Evolutionary conservation across 768 basidiomycete species (phyloP), one percentile per base, ranked within the genome.

Genomic region (Leccinum broughii): DNA sequence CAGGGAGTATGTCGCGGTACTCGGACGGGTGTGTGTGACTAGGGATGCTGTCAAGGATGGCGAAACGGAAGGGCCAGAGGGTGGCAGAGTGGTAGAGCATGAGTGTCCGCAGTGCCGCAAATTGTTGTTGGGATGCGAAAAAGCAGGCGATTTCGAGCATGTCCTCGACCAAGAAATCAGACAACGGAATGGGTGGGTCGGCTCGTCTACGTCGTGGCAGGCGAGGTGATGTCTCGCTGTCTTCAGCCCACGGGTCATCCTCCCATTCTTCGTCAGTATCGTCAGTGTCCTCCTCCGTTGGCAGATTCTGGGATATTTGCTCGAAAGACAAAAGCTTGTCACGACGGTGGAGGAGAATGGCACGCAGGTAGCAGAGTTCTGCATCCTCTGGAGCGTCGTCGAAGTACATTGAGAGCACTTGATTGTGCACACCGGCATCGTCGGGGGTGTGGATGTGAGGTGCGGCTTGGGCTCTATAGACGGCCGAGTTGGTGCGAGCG

Each of bases 311-410:
- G 67, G 75, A 82, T 64, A 92, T 80, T 66, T 88, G 82, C 22
- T 83, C 77, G 60, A 81, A 93, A n/a, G 90, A 91, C 62, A 86
- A 87, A 51, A 93, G 77, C 51, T 83, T 78, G 71, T 92, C 89
- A 32, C 85, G 76, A 11, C 91, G 80, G 53, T 82, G 78, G 35
- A 93, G 78, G n/a, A 94, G 80, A n/a, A 85, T 62, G 20, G 79
- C 74, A 39, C 93, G 90, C 62, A 93, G 75, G 62, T 77, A 73
- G 65, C 85, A 90, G 46, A 91, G 71, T 56, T 84, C 82, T 22
- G 85, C 86, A 64, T 92, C 90, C 10, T 78, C 76, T 44, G 83
- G 81, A n/a, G 78, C 71, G 54, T 78, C 74, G 54, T 74, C 71
- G 71, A 92, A 90, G 71, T 91, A 84, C 17, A 77, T 76, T 46